Base-by-base conservation (phyloP, 805 yeast genomes). In the Metschnikowia colocasiae region DNA sequence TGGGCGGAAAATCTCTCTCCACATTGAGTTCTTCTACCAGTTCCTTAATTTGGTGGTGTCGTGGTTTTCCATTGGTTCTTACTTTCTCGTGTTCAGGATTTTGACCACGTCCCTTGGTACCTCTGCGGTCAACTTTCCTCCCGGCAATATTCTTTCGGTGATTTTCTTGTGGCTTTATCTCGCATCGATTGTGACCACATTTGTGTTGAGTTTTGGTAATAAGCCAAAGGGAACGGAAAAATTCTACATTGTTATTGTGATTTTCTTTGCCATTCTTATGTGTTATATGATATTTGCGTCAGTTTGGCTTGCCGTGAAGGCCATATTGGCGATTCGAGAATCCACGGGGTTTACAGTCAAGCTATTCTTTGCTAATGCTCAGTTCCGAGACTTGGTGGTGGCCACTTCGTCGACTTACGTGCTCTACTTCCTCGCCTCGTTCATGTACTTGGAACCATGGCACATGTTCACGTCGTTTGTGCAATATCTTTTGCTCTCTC, bases 41-140 rank as follows among this genome's bases (percentile, higher is more conserved):
- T 62, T 79, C 46, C 60, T 79, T 50, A 75, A 69, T 51, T 74
- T 81, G 61, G 57, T 80, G 47, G 70, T 82, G 38, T 76, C 84
- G 2, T 82, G 87, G 87, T 81, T 82, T 57, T 74, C 82, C 13
- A 69, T 82, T 40, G 83, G 84, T 3, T 71, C 80, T n/a, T 82
- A 78, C 61, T 82, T 79, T 53, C 68, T 82, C 51, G 83, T 84
- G 10, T 81, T 81, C 59, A 73, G 85, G 15, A 79, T 81, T 40
- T 78, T 81, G 62, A 78, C 83, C 38, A 80, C 83, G 3, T 74
- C 80, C 15, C 62, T 71, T 32, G 65, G 71, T 8, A 71, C 68
- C 43, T 40, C 63, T 1, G 68, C 51, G 26, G 52, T 75, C 63
- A 40, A 63, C 57, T 59, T 73, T 64, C 71, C 75, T 7, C 77